Evolutionary conservation across 768 basidiomycete species (phyloP), one percentile per base, ranked within the genome.

Genomic region (Macrocybe gigantea): DNA sequence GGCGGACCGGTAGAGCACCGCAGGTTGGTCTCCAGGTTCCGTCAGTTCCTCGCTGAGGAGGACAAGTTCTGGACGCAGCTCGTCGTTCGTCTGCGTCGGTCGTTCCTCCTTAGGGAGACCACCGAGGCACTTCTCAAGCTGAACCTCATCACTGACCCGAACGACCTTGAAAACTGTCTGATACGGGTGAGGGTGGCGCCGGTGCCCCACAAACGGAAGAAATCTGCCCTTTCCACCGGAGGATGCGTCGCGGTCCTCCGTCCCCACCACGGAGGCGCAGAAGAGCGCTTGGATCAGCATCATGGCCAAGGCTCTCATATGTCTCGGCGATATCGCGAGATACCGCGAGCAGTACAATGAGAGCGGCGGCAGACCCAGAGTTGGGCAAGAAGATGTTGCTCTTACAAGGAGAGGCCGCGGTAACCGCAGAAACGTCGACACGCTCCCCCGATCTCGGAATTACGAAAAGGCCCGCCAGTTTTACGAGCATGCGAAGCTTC

Each of bases 291-390:
- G 83, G 48, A 69, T 94, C n/a, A 78, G 81, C 7, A 82, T 89
- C 38, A 68, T 93, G 38, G 87, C 84, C 69, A 96, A 95, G 68
- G 83, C 87, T 6, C 70, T 99, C 46, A 83, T 97, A 13, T 95
- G 88, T 63, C 76, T 94, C 7, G 96, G 96, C 8, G 96, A 99
- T 59, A 84, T 99, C 41, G 89, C 93, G 50, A 78, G 96, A 37
- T 99, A 99, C 66, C 77, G 85, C 49, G 94, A 98, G 57, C 80
- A 87, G 37, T 96, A 95, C 58, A 88, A 83, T 57, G 90, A 92
- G 53, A 65, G 74, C 43, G 75, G 79, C 30, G 76, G 83, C 15
- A 73, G 84, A 45, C 74, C 83, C 12, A 78, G 72, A 55, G 83
- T 79, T 0, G 84, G 85, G 12, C 82, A 84, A 36, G 84, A 88